phyloP scores from a whole-genome alignment of 371 early-diverging fungal genomes.

The Mucor irregularis region DNA sequence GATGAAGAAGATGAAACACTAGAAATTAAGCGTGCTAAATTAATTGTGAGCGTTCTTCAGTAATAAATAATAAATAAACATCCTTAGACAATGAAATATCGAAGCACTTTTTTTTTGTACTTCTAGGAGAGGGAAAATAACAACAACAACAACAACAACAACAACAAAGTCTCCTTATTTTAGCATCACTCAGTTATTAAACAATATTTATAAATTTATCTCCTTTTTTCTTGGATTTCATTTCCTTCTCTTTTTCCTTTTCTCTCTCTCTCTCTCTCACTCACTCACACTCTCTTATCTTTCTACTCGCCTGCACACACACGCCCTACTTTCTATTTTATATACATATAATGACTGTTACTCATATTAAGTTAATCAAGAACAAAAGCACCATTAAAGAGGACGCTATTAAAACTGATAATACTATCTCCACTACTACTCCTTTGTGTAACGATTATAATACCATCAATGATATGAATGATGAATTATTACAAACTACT shows the following conservation, averaged over 20 bases:
- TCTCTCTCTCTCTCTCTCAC: conserved; percentile 5
- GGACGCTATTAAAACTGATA: too few species aligned
- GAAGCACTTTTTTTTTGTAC: conserved; percentile 1
- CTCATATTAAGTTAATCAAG: too few species aligned
- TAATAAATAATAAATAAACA: conserved; percentile 11
- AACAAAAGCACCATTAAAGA: too few species aligned
- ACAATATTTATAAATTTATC: too few species aligned
- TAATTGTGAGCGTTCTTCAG: conserved; percentile 21
- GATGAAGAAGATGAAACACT: conserved; percentile 16
- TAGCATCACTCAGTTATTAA: too few species aligned
- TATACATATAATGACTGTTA: too few species aligned
- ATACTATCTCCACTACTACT: too few species aligned
- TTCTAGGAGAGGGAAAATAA: too few species aligned
- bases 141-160: too few species aligned
- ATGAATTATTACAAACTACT: conserved; percentile 7
- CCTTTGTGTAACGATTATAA: conserved; percentile 21
- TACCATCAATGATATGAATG: conserved; percentile 4
- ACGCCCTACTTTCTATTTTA: too few species aligned
- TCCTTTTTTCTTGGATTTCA: conserved; percentile 2
- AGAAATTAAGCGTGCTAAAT: conserved; percentile 31
- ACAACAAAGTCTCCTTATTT: conserved; percentile 15
- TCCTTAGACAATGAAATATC: neutral
- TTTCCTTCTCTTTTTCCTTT: conserved; percentile 8
- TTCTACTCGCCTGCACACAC: too few species aligned
- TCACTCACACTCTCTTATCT: too few species aligned